Percentiles rank a stretch among this genome's conserved stretches.
phyloP scores from a whole-genome alignment of 2,329 filamentous ascomycete species.

The Amphichorda felina region DNA sequence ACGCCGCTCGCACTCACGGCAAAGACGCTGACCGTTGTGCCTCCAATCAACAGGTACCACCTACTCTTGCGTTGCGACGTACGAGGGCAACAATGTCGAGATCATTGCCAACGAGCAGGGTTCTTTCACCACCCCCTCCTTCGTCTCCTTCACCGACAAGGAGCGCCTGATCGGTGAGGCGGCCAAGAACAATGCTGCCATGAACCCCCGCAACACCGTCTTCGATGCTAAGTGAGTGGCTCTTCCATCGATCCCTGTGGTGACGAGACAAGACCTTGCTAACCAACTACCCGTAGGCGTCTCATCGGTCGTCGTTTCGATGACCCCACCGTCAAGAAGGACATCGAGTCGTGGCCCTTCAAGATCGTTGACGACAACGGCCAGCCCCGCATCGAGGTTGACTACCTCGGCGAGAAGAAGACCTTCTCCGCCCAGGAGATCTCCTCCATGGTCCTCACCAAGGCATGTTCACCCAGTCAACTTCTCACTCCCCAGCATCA shows the following conservation, averaged over 20 bases:
- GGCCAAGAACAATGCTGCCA: conserved; percentile 99
- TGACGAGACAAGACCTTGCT: conserved; percentile 3
- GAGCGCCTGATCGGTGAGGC: conserved; percentile 99
- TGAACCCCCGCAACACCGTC: conserved; percentile 97
- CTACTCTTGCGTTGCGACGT: conserved; percentile 99
- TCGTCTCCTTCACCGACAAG: conserved; percentile 97
- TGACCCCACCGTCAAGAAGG: conserved; percentile 96
- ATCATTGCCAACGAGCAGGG: conserved; percentile 99
- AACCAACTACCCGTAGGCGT: conserved; percentile 49
- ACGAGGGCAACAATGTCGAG: conserved; percentile 98
- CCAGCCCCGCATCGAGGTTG: conserved; percentile 85
- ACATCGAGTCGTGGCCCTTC: conserved; percentile 98
- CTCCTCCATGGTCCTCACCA: conserved; percentile 95
- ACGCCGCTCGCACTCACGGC: too few relatives aligned
- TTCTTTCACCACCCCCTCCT: conserved; percentile 96
- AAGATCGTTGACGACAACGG: conserved; percentile 86
- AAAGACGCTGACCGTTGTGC: conserved; percentile 8
- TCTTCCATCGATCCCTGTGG: background rate
- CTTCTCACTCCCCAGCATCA: background rate
- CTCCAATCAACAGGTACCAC: conserved; percentile 65
- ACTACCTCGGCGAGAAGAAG: conserved; percentile 93
- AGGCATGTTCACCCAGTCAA: conserved; percentile 47
- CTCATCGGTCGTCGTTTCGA: conserved; percentile 93
- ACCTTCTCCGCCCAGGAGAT: conserved; percentile 97
- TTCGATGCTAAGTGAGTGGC: conserved; percentile 91